Evolutionary conservation across 768 basidiomycete species (phyloP).

Genomic region (Hebeloma cylindrosporum): DNA sequence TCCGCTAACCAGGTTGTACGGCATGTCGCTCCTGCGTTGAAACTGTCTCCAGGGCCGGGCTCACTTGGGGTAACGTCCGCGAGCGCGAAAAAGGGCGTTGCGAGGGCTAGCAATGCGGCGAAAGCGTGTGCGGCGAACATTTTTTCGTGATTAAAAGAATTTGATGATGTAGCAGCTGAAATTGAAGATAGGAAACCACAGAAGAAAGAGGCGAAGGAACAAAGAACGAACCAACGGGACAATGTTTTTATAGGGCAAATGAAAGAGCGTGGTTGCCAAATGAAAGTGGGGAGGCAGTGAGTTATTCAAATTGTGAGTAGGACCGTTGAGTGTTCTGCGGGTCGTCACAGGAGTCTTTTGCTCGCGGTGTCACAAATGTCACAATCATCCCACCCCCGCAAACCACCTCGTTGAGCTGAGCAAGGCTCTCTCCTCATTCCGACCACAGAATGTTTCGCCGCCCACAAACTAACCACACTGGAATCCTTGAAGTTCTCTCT

Average conservation of each 20-base stretch:
- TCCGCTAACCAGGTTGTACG: conserved; percentile 61
- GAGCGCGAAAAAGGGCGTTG: conserved; percentile 38
- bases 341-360: too few species aligned
- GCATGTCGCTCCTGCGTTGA: conserved; percentile 58
- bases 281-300: conserved; percentile 9
- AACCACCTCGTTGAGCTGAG: too few species aligned
- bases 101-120: conserved; percentile 37
- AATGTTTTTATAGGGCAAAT: conserved; percentile 2
- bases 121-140: conserved; percentile 42
- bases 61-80: conserved; percentile 60
- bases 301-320: too few species aligned
- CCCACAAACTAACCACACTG: too few species aligned
- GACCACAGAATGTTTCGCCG: too few species aligned
- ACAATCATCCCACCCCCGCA: too few species aligned
- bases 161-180: conserved; percentile 1
- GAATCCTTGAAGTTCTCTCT: too few species aligned
- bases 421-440: background rate
- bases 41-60: conserved; percentile 60
- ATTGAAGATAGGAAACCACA: background rate
- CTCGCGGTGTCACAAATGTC: conserved; percentile 5
- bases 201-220: conserved; percentile 2
- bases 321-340: conserved; percentile 3
- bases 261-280: conserved; percentile 16
- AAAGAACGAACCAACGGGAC: conserved; percentile 1
- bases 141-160: background rate